Evolutionary conservation across 1,139 yeast genomes (phyloP), one percentile per base, ranked within the genome.

Genomic region (Pichia terricola): DNA sequence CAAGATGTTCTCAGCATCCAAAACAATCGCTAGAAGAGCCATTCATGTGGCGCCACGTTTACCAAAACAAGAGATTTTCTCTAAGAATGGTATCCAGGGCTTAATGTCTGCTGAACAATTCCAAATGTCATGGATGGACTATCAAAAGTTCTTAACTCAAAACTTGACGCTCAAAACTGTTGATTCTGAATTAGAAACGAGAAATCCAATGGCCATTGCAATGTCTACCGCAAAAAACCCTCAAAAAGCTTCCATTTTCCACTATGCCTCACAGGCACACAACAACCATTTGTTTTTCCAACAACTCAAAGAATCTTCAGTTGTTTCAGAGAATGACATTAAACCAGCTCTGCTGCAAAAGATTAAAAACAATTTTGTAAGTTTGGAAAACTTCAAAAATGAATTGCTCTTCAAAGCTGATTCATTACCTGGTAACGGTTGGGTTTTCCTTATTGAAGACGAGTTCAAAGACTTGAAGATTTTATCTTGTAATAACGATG

Each of bases 261-360:
- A 88, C 66, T 77, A 73, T 59, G 96, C 98, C 10, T 84, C 96
- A 4, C 95, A 85, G 62, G 81, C 89, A 2, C 94, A 85, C 66
- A 89, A 88, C 67, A 91, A 91, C 67, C 98, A 91, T 65, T 72
- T 91, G 47, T 87, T 84, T 56, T 79, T 88, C 60, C 80, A 83
- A 61, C 84, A 85, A 57, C 70, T 89, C 47, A 55, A 52, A 35
- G 62, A 55, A 42, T 54, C 58, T 28, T 66, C 74, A 10, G 61
- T 61, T 28, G 39, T 39, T 32, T 36, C 36, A 10, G 34, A 34
- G n/a, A 26, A 49, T 7, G 51, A 47, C 7, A 58, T 65, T 16
- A 56, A 55, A 46, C 70, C 72, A 26, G 52, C 51, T 27, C 50
- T 62, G 34, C 41, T 46, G 9, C 42, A 43, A 11, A 50, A 53